These are phyloP conservation scores for Microglena sp. DNA, from an alignment of 139 green algal genomes.

Conservation along the genomic window DNA sequence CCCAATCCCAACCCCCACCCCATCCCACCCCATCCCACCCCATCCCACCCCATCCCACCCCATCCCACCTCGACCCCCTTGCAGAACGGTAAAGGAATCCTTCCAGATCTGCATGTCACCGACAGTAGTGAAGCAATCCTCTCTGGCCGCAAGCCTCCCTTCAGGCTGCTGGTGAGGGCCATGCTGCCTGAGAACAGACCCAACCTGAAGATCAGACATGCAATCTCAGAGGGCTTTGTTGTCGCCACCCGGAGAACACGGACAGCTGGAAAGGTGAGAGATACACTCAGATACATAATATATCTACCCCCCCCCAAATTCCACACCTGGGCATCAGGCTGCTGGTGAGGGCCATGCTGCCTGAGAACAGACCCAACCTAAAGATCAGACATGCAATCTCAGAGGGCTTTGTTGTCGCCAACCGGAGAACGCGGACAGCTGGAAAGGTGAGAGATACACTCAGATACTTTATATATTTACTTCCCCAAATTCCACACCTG, in stretches of 20 bases:
- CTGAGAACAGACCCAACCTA: slow-evolving; percentile 4
- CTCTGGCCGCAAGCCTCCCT: slow-evolving; percentile 77
- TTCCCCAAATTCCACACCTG: no score
- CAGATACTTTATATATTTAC: no score
- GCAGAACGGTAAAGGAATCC: not conserved
- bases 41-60: no score
- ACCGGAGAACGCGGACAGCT: slow-evolving; percentile 59
- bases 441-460: slow-evolving; percentile 69
- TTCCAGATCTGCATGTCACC: slow-evolving; percentile 65
- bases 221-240: slow-evolving; percentile 74
- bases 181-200: slow-evolving; percentile 10
- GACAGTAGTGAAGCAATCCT: slow-evolving; percentile 82
- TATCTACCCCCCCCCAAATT: no score
- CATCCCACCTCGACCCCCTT: no score
- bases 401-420: slow-evolving; percentile 78
- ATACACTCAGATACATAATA: no score
- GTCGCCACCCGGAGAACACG: slow-evolving; percentile 67
- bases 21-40: no score
- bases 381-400: slow-evolving; percentile 56
- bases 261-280: slow-evolving; percentile 65
- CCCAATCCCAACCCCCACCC: no score
- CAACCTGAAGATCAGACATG: slow-evolving; percentile 40
- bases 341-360: slow-evolving; percentile 47
- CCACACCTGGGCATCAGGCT: slow-evolving; percentile 47
- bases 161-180: slow-evolving; percentile 66